A percentile compares a stretch with the other conserved stretches of the same genome.
These are phyloP conservation scores for Ustilaginoidea virens DNA, from an alignment of 2,329 filamentous ascomycete species.

Conservation along the genomic window DNA sequence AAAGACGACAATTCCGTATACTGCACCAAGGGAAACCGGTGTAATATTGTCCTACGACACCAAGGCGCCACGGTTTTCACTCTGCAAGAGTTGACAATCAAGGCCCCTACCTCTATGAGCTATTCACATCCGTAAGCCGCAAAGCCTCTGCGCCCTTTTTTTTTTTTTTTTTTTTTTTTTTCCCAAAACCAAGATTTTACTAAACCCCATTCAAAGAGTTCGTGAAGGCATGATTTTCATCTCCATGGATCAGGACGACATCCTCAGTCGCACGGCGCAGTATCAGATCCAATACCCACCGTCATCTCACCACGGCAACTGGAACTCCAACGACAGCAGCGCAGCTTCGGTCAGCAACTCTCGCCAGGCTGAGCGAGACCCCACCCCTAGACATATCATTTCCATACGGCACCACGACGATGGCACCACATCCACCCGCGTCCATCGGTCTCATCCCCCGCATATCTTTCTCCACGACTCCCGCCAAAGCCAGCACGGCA, in stretches of 20 bases:
- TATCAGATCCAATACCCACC: constrained; percentile 56
- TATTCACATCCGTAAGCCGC: constrained; percentile 72
- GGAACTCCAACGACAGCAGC: neutral
- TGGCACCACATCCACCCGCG: constrained; percentile 21
- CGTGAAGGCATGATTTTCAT: constrained; percentile 89
- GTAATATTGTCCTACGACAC: constrained; percentile 76
- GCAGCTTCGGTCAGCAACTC: constrained; percentile 8
- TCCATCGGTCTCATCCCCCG: constrained; percentile 1
- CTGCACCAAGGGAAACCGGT: constrained; percentile 74
- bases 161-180: constrained; percentile 4
- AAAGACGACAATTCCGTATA: constrained; percentile 74
- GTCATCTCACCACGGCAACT: neutral
- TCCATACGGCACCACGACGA: constrained; percentile 38
- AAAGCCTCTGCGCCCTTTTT: constrained; percentile 31
- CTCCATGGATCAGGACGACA: constrained; percentile 67
- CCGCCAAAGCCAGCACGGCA: neutral
- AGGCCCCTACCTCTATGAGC: constrained; percentile 56
- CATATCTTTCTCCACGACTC: neutral
- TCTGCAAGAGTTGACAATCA: constrained; percentile 75
- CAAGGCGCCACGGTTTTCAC: constrained; percentile 68
- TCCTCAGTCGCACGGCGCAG: constrained; percentile 55
- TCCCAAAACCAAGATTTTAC: neutral
- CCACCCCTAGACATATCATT: constrained; percentile 21
- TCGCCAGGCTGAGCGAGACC: constrained; percentile 6
- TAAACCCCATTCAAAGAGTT: constrained; percentile 35